These are phyloP conservation scores for Pittosporum tobira DNA, from an alignment of 129 eudicot genomes.

Conservation along the genomic window DNA sequence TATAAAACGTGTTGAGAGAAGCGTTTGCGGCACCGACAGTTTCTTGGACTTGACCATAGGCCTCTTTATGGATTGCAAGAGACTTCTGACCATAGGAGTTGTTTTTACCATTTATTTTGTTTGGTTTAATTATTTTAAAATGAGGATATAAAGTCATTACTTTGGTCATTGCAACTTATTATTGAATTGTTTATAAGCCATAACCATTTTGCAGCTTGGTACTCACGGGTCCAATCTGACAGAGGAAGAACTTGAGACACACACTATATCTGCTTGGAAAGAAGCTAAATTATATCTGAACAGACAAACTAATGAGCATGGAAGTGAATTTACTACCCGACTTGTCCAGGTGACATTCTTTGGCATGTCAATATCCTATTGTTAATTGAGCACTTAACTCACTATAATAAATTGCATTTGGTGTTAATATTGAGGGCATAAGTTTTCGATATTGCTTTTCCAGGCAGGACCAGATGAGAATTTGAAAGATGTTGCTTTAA, in stretches of 20 bases:
- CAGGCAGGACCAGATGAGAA: conserved; percentile 80
- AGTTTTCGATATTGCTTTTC: conserved; percentile 18
- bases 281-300: conserved; percentile 58
- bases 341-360: conserved; percentile 55
- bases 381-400: conserved; percentile 3
- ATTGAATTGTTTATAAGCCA: not conserved
- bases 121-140: not conserved
- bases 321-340: conserved; percentile 33
- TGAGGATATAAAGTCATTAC: too few relatives aligned
- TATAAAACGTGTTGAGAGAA: not conserved
- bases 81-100: not conserved
- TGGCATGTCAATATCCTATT: conserved; percentile 5
- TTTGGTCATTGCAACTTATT: not conserved
- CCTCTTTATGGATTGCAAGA: not conserved
- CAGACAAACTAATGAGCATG: conserved; percentile 53
- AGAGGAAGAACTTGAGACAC: conserved; percentile 93
- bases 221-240: conserved; percentile 81
- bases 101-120: not conserved
- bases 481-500: conserved; percentile 60
- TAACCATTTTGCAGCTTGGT: conserved; percentile 60
- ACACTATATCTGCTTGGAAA: conserved; percentile 96
- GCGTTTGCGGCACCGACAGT: not conserved
- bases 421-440: not conserved
- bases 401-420: not conserved
- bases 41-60: not conserved